Evolutionary conservation across 176 grass and related monocot species (phyloP).

Genomic region (Chrysopogon serrulatus): DNA sequence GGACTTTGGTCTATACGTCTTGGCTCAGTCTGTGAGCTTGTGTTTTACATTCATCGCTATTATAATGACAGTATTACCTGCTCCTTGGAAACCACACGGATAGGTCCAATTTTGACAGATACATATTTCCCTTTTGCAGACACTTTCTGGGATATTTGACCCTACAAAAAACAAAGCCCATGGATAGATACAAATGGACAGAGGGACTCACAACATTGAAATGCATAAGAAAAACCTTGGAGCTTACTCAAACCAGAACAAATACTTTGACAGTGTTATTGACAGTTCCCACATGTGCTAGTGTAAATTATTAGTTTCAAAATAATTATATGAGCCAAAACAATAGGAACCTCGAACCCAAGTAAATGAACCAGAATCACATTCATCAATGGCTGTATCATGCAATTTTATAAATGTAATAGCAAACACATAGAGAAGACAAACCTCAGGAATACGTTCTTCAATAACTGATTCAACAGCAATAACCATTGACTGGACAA

Average conservation of each 20-base stretch:
- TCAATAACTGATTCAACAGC: slow-evolving; percentile 73
- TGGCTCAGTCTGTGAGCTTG: not conserved
- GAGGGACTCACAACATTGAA: not conserved
- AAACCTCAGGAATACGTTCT: slow-evolving; percentile 65
- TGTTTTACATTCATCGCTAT: not conserved
- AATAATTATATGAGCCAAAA: not conserved
- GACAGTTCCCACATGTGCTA: not conserved
- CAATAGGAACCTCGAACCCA: not conserved
- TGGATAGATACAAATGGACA: not conserved
- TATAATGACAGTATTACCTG: slow-evolving; percentile 32
- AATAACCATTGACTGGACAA: slow-evolving; percentile 77
- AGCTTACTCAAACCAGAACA: not conserved
- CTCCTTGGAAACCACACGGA: slow-evolving; percentile 70
- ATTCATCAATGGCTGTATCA: not conserved
- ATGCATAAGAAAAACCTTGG: not conserved
- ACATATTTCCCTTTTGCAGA: slow-evolving; percentile 75
- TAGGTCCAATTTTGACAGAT: slow-evolving; percentile 81
- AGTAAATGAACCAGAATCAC: not conserved
- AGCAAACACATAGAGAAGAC: not conserved
- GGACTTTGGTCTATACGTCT: not conserved
- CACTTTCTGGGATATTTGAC: slow-evolving; percentile 58
- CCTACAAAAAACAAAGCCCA: slow-evolving; percentile 26
- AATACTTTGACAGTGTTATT: not conserved
- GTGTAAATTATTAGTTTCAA: not conserved
- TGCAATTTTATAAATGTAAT: not conserved